Conservation (phyloP, 345 rosid genomes). For the Populus tremula region DNA sequence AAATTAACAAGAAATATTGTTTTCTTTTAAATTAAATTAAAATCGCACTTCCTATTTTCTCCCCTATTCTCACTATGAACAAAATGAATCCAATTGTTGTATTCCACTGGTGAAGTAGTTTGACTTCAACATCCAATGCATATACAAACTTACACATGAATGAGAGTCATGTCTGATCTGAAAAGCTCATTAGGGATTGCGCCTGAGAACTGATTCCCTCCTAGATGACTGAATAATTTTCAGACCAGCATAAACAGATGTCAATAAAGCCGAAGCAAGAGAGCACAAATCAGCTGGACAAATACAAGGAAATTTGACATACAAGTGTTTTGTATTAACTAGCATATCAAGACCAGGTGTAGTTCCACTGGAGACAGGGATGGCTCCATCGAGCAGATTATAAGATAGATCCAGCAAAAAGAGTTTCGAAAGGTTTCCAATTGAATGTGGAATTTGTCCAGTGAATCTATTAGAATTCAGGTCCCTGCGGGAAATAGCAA, state of each 20-base stretch:
- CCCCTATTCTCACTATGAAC: not conserved
- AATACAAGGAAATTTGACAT: slow-evolving; percentile 23
- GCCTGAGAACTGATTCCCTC: slow-evolving; percentile 63
- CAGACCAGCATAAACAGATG: not conserved
- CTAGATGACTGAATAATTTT: slow-evolving; percentile 57
- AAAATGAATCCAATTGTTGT: too few species aligned
- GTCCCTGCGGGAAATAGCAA: slow-evolving; percentile 46
- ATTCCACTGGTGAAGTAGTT: too few species aligned
- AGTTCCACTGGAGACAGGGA: slow-evolving; percentile 74
- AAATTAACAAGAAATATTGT: too few species aligned
- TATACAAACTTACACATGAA: slow-evolving; percentile 66
- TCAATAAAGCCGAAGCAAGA: not conserved
- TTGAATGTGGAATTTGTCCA: slow-evolving; percentile 69
- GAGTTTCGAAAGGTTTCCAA: slow-evolving; percentile 60
- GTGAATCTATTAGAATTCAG: slow-evolving; percentile 65
- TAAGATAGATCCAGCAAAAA: slow-evolving; percentile 81
- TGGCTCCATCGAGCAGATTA: slow-evolving; percentile 59
- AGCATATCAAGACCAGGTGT: slow-evolving; percentile 80
- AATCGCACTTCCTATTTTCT: too few species aligned
- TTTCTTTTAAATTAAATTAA: too few species aligned
- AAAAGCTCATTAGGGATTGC: slow-evolving; percentile 56
- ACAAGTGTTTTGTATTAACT: slow-evolving; percentile 69
- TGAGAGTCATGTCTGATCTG: slow-evolving; percentile 56
- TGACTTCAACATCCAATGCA: too few species aligned
- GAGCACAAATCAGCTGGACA: too few species aligned